Evolutionary conservation across 208 protist species (phyloP).

Genomic region (Trypanosomatidae sp.): DNA sequence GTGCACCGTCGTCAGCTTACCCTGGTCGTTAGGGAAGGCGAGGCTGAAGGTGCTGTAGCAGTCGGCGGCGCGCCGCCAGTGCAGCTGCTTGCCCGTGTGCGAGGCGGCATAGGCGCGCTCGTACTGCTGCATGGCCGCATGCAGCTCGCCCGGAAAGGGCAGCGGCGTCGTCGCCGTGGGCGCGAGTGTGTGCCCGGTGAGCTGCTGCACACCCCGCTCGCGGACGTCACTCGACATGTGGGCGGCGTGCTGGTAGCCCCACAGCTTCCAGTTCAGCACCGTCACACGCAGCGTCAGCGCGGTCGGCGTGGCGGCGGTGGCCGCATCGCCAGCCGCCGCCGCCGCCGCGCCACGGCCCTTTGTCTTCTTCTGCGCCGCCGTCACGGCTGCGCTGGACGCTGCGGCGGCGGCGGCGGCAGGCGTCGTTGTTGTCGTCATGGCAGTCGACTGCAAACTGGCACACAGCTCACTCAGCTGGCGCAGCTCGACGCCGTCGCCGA

Average conservation of each 20-base stretch:
- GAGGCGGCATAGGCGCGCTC: conserved; percentile 5
- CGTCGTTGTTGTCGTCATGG: no score
- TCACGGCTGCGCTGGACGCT: no score
- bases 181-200: not conserved
- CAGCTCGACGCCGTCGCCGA: no score
- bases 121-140: conserved; percentile 5
- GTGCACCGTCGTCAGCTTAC: conserved; percentile 13
- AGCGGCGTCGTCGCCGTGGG: conserved; percentile 5
- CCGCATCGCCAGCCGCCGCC: no score
- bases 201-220: not conserved
- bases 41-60: conserved; percentile 11
- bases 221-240: not conserved
- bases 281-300: conserved; percentile 8
- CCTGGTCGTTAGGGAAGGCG: conserved; percentile 11
- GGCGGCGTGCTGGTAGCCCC: conserved; percentile 3
- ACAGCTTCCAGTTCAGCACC: conserved; percentile 16
- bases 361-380: no score
- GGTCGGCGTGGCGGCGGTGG: not conserved
- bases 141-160: conserved; percentile 14
- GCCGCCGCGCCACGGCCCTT: no score
- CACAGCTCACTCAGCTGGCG: no score
- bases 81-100: conserved; percentile 5
- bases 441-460: no score
- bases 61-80: conserved; percentile 10
- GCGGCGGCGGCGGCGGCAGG: no score